Evolutionary conservation across 2,329 filamentous ascomycete genomes (phyloP), one percentile per base, ranked within the genome.

Genomic region (Geosmithia morbida): DNA sequence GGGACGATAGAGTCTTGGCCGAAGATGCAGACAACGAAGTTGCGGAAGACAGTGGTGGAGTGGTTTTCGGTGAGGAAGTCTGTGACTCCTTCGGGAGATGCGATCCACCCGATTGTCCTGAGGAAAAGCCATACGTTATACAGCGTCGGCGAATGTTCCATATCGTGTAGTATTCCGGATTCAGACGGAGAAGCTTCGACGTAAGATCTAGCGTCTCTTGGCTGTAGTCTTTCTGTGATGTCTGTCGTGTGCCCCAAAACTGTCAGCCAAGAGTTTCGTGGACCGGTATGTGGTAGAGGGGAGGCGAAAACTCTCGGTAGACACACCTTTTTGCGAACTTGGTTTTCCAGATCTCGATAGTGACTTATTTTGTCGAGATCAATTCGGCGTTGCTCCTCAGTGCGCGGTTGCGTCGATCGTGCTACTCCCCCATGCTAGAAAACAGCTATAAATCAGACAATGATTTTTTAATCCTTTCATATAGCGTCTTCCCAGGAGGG

Each of bases 161-260:
- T 74, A 87, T 75, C 48, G 87, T 90, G 67, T 92, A 92, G 70
- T 89, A 89, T 64, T 94, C 87, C 22, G 87, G 87, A 62, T 94
- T 94, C 56, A 82, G 75, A 44, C 74, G 75, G 47, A 90, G 72
- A 43, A 92, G 75, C 54, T 77, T 79, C n/a, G 83, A 81, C 33
- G 83, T 85, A 48, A 85, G 74, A 52, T 75, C 67, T 56, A 89
- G 77, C 41, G 79, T 75, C 48, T 78, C 70, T 48, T 67, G 55
- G 41, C 70, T 71, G 60, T 71, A 74, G 54, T 74, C 66, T 51
- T 59, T 61, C 46, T 69, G 61, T 2, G 62, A 55, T 49, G 72
- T 56, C 61, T 65, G 33, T 37, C 14, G 47, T 16, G 40, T 6
- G 26, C 14, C 17, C 18, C 22, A 41, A 20, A 17, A 4, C 22